Conservation (phyloP, 495 filamentous ascomycete genomes). For the Penicillium dipodomyicola region DNA sequence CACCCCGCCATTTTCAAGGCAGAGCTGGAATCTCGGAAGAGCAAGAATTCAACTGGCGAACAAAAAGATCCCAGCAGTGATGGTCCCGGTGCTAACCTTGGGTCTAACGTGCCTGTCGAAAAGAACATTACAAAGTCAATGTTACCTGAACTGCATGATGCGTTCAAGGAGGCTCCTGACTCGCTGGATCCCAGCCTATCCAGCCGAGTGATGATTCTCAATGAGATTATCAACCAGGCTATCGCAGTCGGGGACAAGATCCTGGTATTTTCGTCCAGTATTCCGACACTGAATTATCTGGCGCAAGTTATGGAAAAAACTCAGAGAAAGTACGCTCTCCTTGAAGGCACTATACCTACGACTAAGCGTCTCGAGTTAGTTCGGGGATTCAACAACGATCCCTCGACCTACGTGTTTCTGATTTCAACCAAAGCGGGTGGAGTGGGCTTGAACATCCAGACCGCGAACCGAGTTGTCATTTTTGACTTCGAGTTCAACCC, state of each 20-base stretch:
- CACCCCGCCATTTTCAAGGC: constrained; percentile 67
- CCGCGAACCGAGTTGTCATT: constrained; percentile 85
- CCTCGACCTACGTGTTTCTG: constrained; percentile 58
- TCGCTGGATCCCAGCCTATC: constrained; percentile 49
- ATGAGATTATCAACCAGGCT: constrained; percentile 63
- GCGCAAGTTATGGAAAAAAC: constrained; percentile 49
- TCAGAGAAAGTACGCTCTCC: constrained; percentile 46
- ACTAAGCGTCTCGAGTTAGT: constrained; percentile 54
- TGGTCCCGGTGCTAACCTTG: neutral
- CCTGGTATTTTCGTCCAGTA: constrained; percentile 72
- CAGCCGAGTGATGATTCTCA: constrained; percentile 63
- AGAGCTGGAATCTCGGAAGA: constrained; percentile 38
- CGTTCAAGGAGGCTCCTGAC: constrained; percentile 32
- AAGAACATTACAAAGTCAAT: constrained; percentile 32
- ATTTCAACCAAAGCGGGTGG: constrained; percentile 84
- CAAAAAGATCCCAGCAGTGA: constrained; percentile 11
- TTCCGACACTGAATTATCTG: constrained; percentile 67
- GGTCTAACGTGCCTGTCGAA: constrained; percentile 26
- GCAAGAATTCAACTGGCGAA: constrained; percentile 7
- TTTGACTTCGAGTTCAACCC: constrained; percentile 85
- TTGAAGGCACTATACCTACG: constrained; percentile 64
- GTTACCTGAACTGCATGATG: constrained; percentile 24
- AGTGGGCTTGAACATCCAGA: constrained; percentile 75
- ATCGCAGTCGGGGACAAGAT: constrained; percentile 64
- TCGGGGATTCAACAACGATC: constrained; percentile 61